Evolutionary conservation across 345 rosid genomes (phyloP).

Genomic region (Gossypium stocksii): DNA sequence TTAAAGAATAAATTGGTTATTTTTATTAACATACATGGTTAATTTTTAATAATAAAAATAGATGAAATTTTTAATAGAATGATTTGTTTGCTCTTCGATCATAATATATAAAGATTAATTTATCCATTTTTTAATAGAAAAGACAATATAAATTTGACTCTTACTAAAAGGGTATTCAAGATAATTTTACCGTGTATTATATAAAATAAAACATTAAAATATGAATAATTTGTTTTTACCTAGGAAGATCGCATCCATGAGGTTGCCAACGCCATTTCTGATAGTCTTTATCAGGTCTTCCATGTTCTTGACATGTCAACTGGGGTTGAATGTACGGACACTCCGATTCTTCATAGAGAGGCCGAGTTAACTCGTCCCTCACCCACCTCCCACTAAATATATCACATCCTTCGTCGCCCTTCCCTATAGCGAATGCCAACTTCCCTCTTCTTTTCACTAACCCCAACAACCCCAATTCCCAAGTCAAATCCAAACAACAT

Average conservation of each 20-base stretch:
- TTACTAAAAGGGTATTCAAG: no score
- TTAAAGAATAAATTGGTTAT: no score
- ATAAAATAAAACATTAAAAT: not conserved
- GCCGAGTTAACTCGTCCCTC: constrained; percentile 58
- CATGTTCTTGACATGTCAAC: constrained; percentile 86
- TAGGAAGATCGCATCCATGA: constrained; percentile 72
- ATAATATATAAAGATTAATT: no score
- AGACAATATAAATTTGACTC: accelerated
- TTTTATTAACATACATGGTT: no score
- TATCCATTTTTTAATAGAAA: no score
- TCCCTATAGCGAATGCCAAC: constrained; percentile 56
- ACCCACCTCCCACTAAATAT: constrained; percentile 88
- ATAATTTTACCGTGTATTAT: no score
- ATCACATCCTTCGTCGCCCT: constrained; percentile 60
- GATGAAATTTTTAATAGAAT: no score
- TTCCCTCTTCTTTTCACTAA: constrained; percentile 47
- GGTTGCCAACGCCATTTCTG: constrained; percentile 95
- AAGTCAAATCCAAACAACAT: not conserved
- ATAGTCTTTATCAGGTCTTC: constrained; percentile 71
- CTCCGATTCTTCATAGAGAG: constrained; percentile 76
- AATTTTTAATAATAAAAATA: no score
- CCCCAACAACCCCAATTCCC: constrained; percentile 12
- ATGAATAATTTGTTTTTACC: constrained; percentile 30
- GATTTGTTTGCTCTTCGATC: no score
- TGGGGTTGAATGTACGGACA: constrained; percentile 97